phyloP scores from a whole-genome alignment of 176 grass and related monocot species.

The Hordeum vulgare region MorexV3_pseudomolecules_assembly NC_058523.1:388142223-388142722 shows the following conservation, averaged over 20 bases:
- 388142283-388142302: no score
- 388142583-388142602: background rate
- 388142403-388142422: background rate
- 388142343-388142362: constrained; percentile 28
- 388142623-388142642: constrained; percentile 37
- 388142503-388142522: constrained; percentile 23
- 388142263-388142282: no score
- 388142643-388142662: background rate
- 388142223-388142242: no score
- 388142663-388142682: background rate
- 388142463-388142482: background rate
- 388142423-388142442: background rate
- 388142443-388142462: no score
- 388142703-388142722: constrained; percentile 8
- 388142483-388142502: background rate
- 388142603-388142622: background rate
- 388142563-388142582: background rate
- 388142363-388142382: constrained; percentile 36
- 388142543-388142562: background rate
- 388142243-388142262: no score
- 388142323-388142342: background rate
- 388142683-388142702: background rate
- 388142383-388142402: constrained; percentile 23
- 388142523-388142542: constrained; percentile 12
- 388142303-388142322: no score